Evolutionary conservation across 345 rosid species (phyloP).

Genomic region (Citrus sinensis): DVS_A1.0 CM039167.1:10603001-10603500

Average conservation of each 20-base stretch:
- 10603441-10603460: constrained; percentile 40
- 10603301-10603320: constrained; percentile 35
- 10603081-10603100: constrained; percentile 19
- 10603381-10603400: no score
- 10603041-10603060: background rate
- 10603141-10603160: constrained; percentile 30
- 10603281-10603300: constrained; percentile 30
- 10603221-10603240: constrained; percentile 25
- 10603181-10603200: constrained; percentile 43
- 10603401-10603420: constrained; percentile 18
- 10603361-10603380: background rate
- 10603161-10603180: constrained; percentile 38
- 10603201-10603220: constrained; percentile 49
- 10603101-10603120: constrained; percentile 38
- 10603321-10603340: constrained; percentile 5
- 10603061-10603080: background rate
- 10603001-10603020: background rate
- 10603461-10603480: constrained; percentile 37
- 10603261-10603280: constrained; percentile 32
- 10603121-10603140: constrained; percentile 37
- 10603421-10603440: constrained; percentile 40
- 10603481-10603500: constrained; percentile 42
- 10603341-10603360: background rate
- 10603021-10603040: background rate
- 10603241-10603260: constrained; percentile 32